Conservation (phyloP, 768 basidiomycete genomes). For the Saitozyma podzolica region DNA sequence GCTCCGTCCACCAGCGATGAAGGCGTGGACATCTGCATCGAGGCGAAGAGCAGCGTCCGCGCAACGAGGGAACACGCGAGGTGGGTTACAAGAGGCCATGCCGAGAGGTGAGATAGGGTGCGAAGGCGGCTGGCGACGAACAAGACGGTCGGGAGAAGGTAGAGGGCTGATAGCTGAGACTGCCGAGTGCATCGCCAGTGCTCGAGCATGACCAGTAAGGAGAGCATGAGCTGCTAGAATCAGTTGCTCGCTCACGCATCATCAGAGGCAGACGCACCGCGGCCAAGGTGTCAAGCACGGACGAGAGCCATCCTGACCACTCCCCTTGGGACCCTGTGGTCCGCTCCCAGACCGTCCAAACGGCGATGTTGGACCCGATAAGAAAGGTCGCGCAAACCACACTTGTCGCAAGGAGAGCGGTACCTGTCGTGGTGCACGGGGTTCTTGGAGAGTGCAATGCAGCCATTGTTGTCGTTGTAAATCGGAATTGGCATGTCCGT, state of each 20-base stretch:
- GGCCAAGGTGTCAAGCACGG: slow-evolving; percentile 1
- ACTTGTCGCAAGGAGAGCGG: background rate
- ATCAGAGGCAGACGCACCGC: slow-evolving; percentile 8
- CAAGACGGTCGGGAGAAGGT: slow-evolving; percentile 15
- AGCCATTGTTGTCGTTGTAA: no score
- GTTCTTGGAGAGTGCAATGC: no score
- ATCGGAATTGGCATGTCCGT: no score
- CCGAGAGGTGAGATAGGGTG: slow-evolving; percentile 6
- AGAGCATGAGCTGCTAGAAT: background rate
- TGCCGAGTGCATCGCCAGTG: slow-evolving; percentile 10
- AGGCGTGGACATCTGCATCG: slow-evolving; percentile 16
- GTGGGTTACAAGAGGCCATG: background rate
- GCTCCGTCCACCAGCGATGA: slow-evolving; percentile 7
- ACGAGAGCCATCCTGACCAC: slow-evolving; percentile 14
- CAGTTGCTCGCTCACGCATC: background rate
- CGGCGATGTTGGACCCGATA: no score
- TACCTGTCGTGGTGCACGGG: no score
- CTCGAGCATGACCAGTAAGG: slow-evolving; percentile 8
- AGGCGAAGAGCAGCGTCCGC: slow-evolving; percentile 11
- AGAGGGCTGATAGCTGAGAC: slow-evolving; percentile 19
- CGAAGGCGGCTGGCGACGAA: slow-evolving; percentile 14
- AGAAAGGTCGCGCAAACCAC: background rate
- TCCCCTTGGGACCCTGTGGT: background rate
- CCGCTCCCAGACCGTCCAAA: slow-evolving; percentile 1
- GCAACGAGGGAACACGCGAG: background rate